Evolutionary conservation across 2,329 filamentous ascomycete species (phyloP), one percentile per base, ranked within the genome.

Genomic region (Endoconidiophora polonica): DNA sequence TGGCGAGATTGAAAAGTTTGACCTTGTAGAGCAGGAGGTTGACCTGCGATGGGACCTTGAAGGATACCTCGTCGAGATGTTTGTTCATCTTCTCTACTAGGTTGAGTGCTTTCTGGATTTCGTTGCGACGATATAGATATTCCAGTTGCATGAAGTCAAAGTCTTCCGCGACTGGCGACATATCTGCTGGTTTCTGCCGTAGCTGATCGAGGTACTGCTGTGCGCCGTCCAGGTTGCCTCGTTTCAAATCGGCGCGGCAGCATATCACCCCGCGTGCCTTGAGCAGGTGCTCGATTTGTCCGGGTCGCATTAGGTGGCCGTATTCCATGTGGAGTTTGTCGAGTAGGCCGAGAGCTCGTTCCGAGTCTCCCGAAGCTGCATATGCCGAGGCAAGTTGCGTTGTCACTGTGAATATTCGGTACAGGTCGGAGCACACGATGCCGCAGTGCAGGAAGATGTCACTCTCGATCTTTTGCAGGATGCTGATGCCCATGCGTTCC

Each of bases 21-120:
- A 79, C 80, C 61, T 94, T 93, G 45, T 81, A 65, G 2, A 85
- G 71, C 12, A 94, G 72, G 0, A 93, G 70, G 24, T 77, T 76
- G 45, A 91, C 69, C 36, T 82, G 79, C 22, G 84, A 71, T 3
- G 78, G 70, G 26, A 90, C 60, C 54, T 76, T 72, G 37, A 64
- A 66, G 1, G 50, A 53, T 7, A 47, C 37, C 55, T 68, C 67
- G 44, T 70, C 66, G 3, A 72, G 66, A 4, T 65, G 63, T 2
- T 68, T 58, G 20, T 72, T 61, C 58, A 73, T 64, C 5, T 55
- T 56, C 37, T 75, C 70, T 3, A 74, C 64, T 56, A 71, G 70
- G 42, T 56, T 56, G 48, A 72, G 71, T 4, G 74, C 74, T 0
- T 62, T 61, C 49, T 68, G 63, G 3, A 73, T 57, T 44, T 74